Base-by-base conservation (phyloP, 2,329 filamentous ascomycete species). In the Alternaria infectoria region DNA sequence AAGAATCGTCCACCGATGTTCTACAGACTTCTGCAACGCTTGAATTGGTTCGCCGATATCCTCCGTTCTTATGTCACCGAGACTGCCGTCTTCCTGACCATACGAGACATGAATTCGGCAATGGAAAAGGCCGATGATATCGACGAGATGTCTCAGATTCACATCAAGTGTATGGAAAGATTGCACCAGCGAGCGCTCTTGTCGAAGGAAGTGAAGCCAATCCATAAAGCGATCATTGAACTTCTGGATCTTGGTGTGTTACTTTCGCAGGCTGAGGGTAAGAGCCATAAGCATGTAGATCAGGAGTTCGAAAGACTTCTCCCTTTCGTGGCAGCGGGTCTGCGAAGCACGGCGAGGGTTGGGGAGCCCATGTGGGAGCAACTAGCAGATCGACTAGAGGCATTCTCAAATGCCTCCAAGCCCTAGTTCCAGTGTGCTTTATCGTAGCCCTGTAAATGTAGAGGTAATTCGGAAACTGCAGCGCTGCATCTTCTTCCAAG, bases 351-450 rank as follows among this genome's bases (percentile, higher is more conserved):
- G 10, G 90, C 92, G 54, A 86, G 93, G 70, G 91, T 90, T 32
- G 90, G 91, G 51, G 89, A 92, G 80, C 85, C 73, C 74, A 86
- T 90, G 75, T 95, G 93, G 91, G 92, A 96, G 79, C 88, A 91
- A 63, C 77, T 97, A 64, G 93, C 91, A 0, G 93, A 97, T 78
- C 91, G 91, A 83, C 79, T 97, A 47, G 91, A 94, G 25, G 30
- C 6, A 15, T 52, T 52, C 13, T 25, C 49, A 12, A 15, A 40
- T 40, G 13, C 0, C n/a, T 7, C 30, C 30, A 40, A 52, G 8
- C 49, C 49, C 12, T 52, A 52, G 49, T 52, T 15, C 13, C 10
- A 23, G 19, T 36, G 7, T 36, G 19, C 28, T 25, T 15, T 5
- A n/a, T 6, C 3, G 9, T 40, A 25, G 19, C 13, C 11, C 13